These are phyloP conservation scores for Zygotorulaspora florentina DNA, from an alignment of 805 yeast genomes.

Conservation along the genomic window DNA sequence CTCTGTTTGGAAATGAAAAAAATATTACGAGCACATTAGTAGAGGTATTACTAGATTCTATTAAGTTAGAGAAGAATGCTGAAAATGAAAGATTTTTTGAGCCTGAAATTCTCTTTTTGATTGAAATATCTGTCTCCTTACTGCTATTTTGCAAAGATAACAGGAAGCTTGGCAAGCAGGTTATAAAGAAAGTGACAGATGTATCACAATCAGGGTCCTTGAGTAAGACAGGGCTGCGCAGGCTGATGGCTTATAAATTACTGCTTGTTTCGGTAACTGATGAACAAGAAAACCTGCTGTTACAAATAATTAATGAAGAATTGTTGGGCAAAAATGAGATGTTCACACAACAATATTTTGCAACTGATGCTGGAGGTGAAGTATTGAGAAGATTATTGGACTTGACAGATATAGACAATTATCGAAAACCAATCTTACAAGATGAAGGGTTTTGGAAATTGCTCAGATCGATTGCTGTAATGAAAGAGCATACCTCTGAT, in stretches of 20 bases:
- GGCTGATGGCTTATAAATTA: slow-evolving; percentile 39
- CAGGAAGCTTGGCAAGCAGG: slow-evolving; percentile 22
- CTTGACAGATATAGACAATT: slow-evolving; percentile 25
- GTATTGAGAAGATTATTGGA: slow-evolving; percentile 42
- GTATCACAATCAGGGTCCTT: slow-evolving; percentile 17
- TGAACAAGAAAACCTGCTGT: slow-evolving; percentile 22
- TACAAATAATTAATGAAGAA: slow-evolving; percentile 27
- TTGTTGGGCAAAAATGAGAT: slow-evolving; percentile 33
- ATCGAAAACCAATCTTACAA: slow-evolving; percentile 41
- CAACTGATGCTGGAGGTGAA: slow-evolving; percentile 45
- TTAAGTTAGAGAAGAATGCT: slow-evolving; percentile 35
- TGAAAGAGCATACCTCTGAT: slow-evolving; percentile 39
- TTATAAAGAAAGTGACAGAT: slow-evolving; percentile 20
- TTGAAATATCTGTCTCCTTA: slow-evolving; percentile 39
- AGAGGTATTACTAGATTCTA: slow-evolving; percentile 32
- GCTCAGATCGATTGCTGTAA: slow-evolving; percentile 45
- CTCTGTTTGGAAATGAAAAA: slow-evolving; percentile 48
- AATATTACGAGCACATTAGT: slow-evolving; percentile 34
- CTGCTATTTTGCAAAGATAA: slow-evolving; percentile 33
- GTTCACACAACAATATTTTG: slow-evolving; percentile 30
- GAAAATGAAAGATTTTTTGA: slow-evolving; percentile 41
- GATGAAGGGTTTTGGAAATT: slow-evolving; percentile 54
- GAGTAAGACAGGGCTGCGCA: slow-evolving; percentile 29
- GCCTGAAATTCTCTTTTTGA: slow-evolving; percentile 44
- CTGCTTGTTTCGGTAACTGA: slow-evolving; percentile 27